phyloP scores from a whole-genome alignment of 768 basidiomycete genomes.

The Lactarius trivialis region DNA sequence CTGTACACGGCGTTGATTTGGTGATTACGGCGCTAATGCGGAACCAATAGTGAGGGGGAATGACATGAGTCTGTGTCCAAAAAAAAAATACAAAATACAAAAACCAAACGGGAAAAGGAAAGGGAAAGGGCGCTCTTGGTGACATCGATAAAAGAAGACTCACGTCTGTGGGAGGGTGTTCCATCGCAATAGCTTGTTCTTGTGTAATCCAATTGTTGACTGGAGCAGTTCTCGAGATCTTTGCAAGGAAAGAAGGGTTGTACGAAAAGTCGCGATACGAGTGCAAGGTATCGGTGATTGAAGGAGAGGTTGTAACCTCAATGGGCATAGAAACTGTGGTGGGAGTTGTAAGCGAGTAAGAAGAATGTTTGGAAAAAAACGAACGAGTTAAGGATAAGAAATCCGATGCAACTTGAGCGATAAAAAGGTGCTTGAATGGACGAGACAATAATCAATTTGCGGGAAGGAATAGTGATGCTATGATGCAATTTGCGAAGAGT shows the following conservation, averaged over 20 bases:
- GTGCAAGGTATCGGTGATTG: slow-evolving; percentile 37
- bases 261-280: slow-evolving; percentile 30
- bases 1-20: slow-evolving; percentile 23
- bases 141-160: slow-evolving; percentile 14
- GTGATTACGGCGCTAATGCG: slow-evolving; percentile 24
- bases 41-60: slow-evolving; percentile 7
- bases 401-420: slow-evolving; percentile 42
- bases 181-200: slow-evolving; percentile 32
- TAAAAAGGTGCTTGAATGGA: slow-evolving; percentile 40
- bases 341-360: slow-evolving; percentile 25
- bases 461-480: slow-evolving; percentile 36
- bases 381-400: slow-evolving; percentile 48
- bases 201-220: slow-evolving; percentile 45
- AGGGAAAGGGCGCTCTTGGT: not conserved
- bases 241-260: slow-evolving; percentile 32
- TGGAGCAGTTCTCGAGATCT: slow-evolving; percentile 26
- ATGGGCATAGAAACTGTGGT: slow-evolving; percentile 56
- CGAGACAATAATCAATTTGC: slow-evolving; percentile 45
- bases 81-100: not conserved
- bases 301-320: slow-evolving; percentile 51
- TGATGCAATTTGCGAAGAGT: slow-evolving; percentile 28
- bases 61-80: slow-evolving; percentile 15
- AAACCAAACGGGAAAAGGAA: not conserved
- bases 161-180: slow-evolving; percentile 20
- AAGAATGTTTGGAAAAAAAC: slow-evolving; percentile 23